Percentiles rank a stretch among this genome's conserved stretches.
phyloP scores from a whole-genome alignment of 1,139 yeast species.

The Wickerhamiella infanticola region DNA sequence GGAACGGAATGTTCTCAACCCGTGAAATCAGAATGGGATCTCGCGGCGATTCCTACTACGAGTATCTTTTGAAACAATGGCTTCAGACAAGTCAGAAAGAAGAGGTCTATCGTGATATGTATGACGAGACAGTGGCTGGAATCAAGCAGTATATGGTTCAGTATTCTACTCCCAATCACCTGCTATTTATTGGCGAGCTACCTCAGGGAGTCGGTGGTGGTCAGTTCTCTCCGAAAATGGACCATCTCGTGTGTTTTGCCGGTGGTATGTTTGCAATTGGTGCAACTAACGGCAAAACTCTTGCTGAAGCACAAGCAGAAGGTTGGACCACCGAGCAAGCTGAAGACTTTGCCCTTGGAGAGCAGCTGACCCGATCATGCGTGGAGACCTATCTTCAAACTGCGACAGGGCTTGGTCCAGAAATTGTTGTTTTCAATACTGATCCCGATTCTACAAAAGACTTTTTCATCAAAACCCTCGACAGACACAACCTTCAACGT shows the following conservation, averaged over 20 bases:
- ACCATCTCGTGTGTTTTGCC: conserved; percentile 82
- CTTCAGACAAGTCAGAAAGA: conserved; percentile 57
- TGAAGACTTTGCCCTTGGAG: conserved; percentile 51
- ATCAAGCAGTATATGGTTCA: conserved; percentile 48
- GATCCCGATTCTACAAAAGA: conserved; percentile 30
- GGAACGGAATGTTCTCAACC: conserved; percentile 55
- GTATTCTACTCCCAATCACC: conserved; percentile 45
- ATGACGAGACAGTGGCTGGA: conserved; percentile 63
- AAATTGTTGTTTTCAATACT: conserved; percentile 65
- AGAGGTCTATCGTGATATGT: conserved; percentile 53
- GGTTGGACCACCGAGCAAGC: conserved; percentile 34
- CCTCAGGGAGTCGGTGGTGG: conserved; percentile 47
- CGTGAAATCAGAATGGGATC: conserved; percentile 64
- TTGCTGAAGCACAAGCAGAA: conserved; percentile 34
- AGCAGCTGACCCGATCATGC: conserved; percentile 67
- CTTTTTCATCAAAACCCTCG: conserved; percentile 53
- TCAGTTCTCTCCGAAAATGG: conserved; percentile 64
- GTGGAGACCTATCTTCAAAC: conserved; percentile 66
- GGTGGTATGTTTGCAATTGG: conserved; percentile 87
- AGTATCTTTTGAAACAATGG: conserved; percentile 74
- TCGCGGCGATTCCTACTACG: conserved; percentile 88
- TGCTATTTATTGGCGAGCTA: conserved; percentile 65
- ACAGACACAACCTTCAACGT: conserved; percentile 73
- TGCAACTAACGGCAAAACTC: conserved; percentile 59
- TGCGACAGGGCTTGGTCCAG: conserved; percentile 72